Percentiles rank a stretch among this genome's conserved stretches.
Evolutionary conservation across 805 yeast species (phyloP).

Genomic region (Barnettozyma sucrosica): DNA sequence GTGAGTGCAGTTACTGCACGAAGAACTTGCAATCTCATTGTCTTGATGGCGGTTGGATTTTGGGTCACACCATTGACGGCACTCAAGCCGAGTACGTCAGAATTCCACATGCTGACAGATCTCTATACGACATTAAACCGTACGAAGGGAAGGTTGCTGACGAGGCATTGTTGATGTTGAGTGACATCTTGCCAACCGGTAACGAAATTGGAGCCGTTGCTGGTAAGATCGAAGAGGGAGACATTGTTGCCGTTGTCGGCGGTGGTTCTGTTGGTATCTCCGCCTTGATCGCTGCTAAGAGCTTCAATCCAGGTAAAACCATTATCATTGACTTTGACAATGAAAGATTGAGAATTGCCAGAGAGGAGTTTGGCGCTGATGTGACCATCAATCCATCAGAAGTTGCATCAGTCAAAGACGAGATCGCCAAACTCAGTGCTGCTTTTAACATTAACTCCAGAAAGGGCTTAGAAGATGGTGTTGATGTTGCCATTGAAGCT

Average conservation of each 20-base stretch:
- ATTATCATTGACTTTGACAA: conserved; percentile 58
- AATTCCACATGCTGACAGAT: conserved; percentile 43
- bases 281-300: conserved; percentile 48
- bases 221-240: conserved; percentile 48
- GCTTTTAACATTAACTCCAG: conserved; percentile 18
- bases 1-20: conserved; percentile 49
- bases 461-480: conserved; percentile 37
- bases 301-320: conserved; percentile 47
- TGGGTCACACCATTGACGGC: conserved; percentile 58
- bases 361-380: conserved; percentile 53
- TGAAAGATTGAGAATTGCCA: conserved; percentile 50
- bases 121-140: conserved; percentile 28
- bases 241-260: conserved; percentile 58
- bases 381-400: conserved; percentile 47
- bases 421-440: conserved; percentile 29
- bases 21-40: conserved; percentile 57
- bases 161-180: conserved; percentile 52
- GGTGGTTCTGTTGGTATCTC: conserved; percentile 65
- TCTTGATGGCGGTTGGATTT: conserved; percentile 48
- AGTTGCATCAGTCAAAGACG: conserved; percentile 32
- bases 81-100: conserved; percentile 60
- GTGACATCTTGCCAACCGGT: conserved; percentile 64
- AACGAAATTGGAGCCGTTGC: conserved; percentile 59
- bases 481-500: conserved; percentile 58
- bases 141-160: conserved; percentile 35